A percentile compares a stretch with the other conserved stretches of the same genome.
These are phyloP conservation scores for Russula lepida DNA, from an alignment of 768 basidiomycete genomes.

Conservation along the genomic window DNA sequence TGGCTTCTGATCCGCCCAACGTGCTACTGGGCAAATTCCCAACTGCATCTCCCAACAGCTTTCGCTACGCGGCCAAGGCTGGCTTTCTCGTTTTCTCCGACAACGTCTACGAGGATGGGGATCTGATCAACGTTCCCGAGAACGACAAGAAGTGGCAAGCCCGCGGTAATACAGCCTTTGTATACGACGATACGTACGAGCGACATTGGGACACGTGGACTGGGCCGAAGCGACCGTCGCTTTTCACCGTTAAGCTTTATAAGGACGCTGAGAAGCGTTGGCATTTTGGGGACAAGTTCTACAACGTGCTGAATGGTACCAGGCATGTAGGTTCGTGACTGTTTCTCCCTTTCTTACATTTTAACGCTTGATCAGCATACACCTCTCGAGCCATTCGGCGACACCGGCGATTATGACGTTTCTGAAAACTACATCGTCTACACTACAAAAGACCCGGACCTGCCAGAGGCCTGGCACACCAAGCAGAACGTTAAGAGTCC, in stretches of 20 bases:
- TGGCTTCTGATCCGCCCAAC: conserved; percentile 30
- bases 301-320: conserved; percentile 57
- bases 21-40: conserved; percentile 57
- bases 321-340: conserved; percentile 45
- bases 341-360: neutral
- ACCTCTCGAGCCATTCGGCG: conserved; percentile 86
- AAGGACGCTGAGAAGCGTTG: conserved; percentile 44
- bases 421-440: conserved; percentile 65
- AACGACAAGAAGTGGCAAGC: conserved; percentile 67
- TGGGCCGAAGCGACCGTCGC: conserved; percentile 57
- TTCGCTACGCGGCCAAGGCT: conserved; percentile 49
- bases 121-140: conserved; percentile 56
- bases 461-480: conserved; percentile 78
- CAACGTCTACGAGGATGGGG: conserved; percentile 67
- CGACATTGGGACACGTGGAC: conserved; percentile 61
- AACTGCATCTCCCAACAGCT: conserved; percentile 58
- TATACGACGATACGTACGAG: conserved; percentile 41
- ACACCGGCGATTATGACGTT: conserved; percentile 70
- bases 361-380: conserved; percentile 36
- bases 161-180: conserved; percentile 57
- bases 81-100: conserved; percentile 79
- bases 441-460: conserved; percentile 74
- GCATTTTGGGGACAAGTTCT: conserved; percentile 43
- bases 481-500: conserved; percentile 59
- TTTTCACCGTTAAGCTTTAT: conserved; percentile 60